phyloP scores from a whole-genome alignment of 2,329 filamentous ascomycete genomes.

The Cadophora sp. region DNA sequence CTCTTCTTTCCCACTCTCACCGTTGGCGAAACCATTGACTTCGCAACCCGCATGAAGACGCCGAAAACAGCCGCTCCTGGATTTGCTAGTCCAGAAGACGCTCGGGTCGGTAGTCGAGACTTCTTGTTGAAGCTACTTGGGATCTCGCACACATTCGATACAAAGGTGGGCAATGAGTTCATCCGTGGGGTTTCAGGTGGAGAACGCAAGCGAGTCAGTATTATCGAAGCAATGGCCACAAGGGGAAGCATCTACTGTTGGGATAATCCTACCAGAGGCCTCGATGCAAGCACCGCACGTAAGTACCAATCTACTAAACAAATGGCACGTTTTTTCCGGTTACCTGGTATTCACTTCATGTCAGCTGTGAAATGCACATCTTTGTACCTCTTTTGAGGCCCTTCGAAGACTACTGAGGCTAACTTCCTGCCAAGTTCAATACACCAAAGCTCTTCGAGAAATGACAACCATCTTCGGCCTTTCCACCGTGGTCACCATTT shows the following conservation, averaged over 20 bases:
- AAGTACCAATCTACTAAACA: conserved; percentile 46
- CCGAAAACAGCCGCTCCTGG: conserved; percentile 53
- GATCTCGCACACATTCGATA: conserved; percentile 61
- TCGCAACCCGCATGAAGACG: conserved; percentile 60
- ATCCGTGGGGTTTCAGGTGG: conserved; percentile 68
- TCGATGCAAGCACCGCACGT: conserved; percentile 74
- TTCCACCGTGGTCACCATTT: conserved; percentile 67
- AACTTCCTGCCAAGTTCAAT: conserved; percentile 55
- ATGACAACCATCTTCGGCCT: conserved; percentile 68
- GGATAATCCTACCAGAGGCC: conserved; percentile 71
- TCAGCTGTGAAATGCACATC: too few species aligned
- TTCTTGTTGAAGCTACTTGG: conserved; percentile 48
- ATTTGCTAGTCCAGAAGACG: conserved; percentile 49
- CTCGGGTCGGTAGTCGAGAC: conserved; percentile 47
- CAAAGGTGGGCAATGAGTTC: conserved; percentile 64
- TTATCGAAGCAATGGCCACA: conserved; percentile 55
- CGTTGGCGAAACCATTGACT: conserved; percentile 59
- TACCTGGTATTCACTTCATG: too few species aligned
- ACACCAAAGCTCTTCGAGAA: conserved; percentile 63
- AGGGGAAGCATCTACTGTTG: conserved; percentile 61
- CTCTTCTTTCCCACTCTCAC: conserved; percentile 59
- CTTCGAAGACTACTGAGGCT: not conserved
- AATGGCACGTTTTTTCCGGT: too few species aligned
- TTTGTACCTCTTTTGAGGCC: too few species aligned
- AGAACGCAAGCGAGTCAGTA: conserved; percentile 65